Base-by-base conservation (phyloP, 148 eudicot genomes). In the Talinum fruticosum region DNA sequence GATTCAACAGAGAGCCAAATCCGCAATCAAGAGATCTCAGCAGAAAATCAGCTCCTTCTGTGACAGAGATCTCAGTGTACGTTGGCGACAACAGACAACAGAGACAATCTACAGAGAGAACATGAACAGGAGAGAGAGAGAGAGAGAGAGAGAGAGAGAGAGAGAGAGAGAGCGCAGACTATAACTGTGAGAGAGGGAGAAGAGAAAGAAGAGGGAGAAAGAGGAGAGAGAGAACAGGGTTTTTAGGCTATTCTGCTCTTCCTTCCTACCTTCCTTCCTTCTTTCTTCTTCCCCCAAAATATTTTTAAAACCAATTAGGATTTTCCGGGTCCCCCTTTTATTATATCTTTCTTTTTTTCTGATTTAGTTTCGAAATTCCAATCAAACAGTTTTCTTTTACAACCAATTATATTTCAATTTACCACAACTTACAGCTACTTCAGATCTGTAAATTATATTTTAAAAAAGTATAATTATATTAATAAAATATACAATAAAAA, bases 301-400 rank as follows among this genome's bases (percentile, higher is more conserved):
- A 8, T 24, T 12, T 62, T 82, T 71, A 71, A 75, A 83, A 65
- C 85, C 85, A 83, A 79, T 83, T 74, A 61, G 62, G 44, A 68
- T 72, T 73, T 82, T 71, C 54, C 66, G 78, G 74, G 80, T 14
- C 33, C 28, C 68, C 59, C 28, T 71, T 81, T 44, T 32, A 24
- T 26, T 36, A 45, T 41, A 41, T 41, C 12, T 41, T 41, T 30
- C 76, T 51, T 64, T 51, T 64, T 73, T 24, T 41, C 57, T 18
- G 57, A 51, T 51, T 35, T 70, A 5, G 24, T 72, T 72, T 13
- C 38, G 15, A 66, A 77, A 34, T 69, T 54, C 67, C 73, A 77
- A 69, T 68, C 66, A 68, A 77, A 77, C 57, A 51, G n/a, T 51
- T 51, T 51, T 15, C 15, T 51, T 51, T 51, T 49, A 13, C 54